Conservation (phyloP, 805 yeast genomes). For the Yamadazyma tumulicola region DNA sequence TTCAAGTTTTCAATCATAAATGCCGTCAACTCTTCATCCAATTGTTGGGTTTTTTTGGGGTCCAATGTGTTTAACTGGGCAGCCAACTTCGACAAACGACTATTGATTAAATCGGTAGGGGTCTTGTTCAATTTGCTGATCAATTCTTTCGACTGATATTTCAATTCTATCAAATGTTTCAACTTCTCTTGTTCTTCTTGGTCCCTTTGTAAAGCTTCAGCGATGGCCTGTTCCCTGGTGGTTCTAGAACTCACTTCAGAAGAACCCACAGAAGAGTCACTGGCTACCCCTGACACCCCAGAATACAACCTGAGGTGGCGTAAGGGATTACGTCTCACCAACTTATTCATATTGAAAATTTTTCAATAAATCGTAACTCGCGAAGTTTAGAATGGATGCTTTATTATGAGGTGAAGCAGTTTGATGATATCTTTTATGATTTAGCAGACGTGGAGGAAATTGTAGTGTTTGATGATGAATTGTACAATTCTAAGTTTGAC, state of each 20-base stretch:
- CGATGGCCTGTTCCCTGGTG: constrained; percentile 37
- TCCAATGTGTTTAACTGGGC: constrained; percentile 26
- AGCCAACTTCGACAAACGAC: constrained; percentile 29
- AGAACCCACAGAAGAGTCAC: too few species aligned
- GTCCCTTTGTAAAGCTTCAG: constrained; percentile 42
- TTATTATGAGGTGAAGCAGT: too few species aligned
- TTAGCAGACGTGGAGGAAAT: too few species aligned
- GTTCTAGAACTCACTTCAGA: constrained; percentile 17
- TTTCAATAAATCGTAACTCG: too few species aligned
- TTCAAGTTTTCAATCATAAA: constrained; percentile 32
- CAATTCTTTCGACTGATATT: constrained; percentile 21
- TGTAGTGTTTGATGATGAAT: background rate
- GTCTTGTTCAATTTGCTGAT: constrained; percentile 32
- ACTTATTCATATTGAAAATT: background rate
- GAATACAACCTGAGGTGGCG: constrained; percentile 5
- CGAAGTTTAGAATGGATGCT: too few species aligned
- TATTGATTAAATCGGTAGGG: constrained; percentile 27
- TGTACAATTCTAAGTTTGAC: background rate
- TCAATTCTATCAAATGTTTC: constrained; percentile 32
- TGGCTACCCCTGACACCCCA: background rate
- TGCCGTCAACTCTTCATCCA: constrained; percentile 39
- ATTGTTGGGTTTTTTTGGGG: constrained; percentile 31
- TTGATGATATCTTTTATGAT: too few species aligned
- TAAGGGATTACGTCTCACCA: background rate
- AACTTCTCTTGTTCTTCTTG: constrained; percentile 36